Conservation (phyloP, 2,329 filamentous ascomycete species). For the Penicillium sp. region DNA sequence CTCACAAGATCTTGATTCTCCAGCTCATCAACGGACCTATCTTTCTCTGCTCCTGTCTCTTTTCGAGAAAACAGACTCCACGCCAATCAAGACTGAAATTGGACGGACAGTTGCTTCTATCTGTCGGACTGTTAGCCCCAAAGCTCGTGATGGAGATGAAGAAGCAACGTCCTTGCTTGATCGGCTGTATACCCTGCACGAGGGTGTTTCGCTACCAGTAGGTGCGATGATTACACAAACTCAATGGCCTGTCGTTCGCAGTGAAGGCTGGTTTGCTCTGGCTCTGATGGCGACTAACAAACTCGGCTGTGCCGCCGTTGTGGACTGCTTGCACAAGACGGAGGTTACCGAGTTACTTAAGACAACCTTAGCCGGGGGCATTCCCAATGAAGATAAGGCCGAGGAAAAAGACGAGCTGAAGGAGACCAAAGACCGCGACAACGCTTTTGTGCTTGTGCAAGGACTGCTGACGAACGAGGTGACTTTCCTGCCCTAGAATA, state of each 20-base stretch:
- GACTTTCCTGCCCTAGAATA: conserved; percentile 16
- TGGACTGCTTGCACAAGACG: conserved; percentile 36
- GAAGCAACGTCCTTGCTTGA: conserved; percentile 28
- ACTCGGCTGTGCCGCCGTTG: conserved; percentile 33
- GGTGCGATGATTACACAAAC: conserved; percentile 46
- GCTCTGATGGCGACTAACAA: conserved; percentile 45
- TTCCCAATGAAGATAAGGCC: conserved; percentile 12
- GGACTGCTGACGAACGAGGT: conserved; percentile 42
- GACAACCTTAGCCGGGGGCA: conserved; percentile 26
- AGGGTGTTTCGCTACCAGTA: conserved; percentile 39
- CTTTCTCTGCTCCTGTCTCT: conserved; percentile 43
- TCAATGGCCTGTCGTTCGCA: conserved; percentile 49
- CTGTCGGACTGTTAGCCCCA: conserved; percentile 40
- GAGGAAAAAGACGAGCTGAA: conserved; percentile 24
- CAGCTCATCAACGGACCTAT: conserved; percentile 34
- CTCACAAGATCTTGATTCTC: conserved; percentile 29
- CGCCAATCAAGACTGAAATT: conserved; percentile 48
- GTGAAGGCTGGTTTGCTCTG: conserved; percentile 51
- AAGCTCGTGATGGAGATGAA: conserved; percentile 22
- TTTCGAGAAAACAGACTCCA: conserved; percentile 43
- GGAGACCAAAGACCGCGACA: conserved; percentile 41
- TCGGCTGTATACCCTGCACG: conserved; percentile 36
- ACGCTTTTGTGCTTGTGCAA: conserved; percentile 41
- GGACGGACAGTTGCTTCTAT: conserved; percentile 48
- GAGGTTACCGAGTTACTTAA: conserved; percentile 36